Percentiles rank a stretch among this genome's conserved stretches.
These are phyloP conservation scores for Podaxis carcinomalis DNA, from an alignment of 768 basidiomycete genomes.

Conservation along the genomic window DNA sequence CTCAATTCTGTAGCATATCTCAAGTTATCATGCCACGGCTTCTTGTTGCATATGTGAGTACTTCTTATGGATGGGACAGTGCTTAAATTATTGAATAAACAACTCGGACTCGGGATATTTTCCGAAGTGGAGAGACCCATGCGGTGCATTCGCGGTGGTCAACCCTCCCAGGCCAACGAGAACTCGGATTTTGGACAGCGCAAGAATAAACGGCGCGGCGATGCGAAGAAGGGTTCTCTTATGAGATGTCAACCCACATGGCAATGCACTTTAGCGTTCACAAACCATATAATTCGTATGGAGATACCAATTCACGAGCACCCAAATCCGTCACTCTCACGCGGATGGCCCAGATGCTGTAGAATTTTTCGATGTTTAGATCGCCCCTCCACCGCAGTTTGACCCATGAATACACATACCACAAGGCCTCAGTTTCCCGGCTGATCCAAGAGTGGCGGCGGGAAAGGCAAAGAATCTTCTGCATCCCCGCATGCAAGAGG, in stretches of 20 bases:
- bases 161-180: not conserved
- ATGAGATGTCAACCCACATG: not conserved
- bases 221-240: not conserved
- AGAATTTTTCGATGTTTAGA: not conserved
- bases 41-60: not conserved
- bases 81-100: not conserved
- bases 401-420: not conserved
- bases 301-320: not conserved
- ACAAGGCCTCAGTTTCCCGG: conserved; percentile 6
- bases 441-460: conserved; percentile 1
- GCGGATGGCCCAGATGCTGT: not conserved
- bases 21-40: not conserved
- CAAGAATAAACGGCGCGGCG: not conserved
- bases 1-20: not conserved
- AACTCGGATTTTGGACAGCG: not conserved
- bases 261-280: not conserved
- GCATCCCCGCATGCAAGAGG: not conserved
- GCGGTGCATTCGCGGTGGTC: not conserved
- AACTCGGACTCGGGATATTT: not conserved
- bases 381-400: not conserved
- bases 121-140: not conserved
- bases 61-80: not conserved
- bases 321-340: conserved; percentile 1
- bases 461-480: not conserved
- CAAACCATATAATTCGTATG: not conserved